These are phyloP conservation scores for Termitomyces sp. DNA, from an alignment of 768 basidiomycete genomes.

Conservation along the genomic window DNA sequence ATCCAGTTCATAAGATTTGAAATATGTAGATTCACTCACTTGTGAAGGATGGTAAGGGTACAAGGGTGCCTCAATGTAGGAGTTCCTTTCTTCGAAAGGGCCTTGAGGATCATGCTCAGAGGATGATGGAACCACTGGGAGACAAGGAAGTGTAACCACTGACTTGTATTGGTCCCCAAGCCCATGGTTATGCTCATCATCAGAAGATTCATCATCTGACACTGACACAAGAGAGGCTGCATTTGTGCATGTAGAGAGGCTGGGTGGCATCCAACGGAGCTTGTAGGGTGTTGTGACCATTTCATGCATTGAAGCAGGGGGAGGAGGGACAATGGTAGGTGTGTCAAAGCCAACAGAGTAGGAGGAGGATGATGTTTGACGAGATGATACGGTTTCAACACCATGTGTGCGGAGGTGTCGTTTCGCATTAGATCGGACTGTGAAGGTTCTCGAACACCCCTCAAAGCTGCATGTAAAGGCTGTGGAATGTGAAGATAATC, in stretches of 20 bases:
- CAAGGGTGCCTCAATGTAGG: constrained; percentile 21
- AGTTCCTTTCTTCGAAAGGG: constrained; percentile 29
- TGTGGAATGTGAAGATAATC: constrained; percentile 13
- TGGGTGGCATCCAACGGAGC: constrained; percentile 41
- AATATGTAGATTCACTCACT: constrained; percentile 15
- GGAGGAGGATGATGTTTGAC: constrained; percentile 10
- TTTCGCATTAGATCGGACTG: constrained; percentile 79
- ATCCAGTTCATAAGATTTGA: not conserved
- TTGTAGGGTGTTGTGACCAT: constrained; percentile 20
- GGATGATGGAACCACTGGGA: constrained; percentile 22
- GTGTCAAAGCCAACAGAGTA: constrained; percentile 37
- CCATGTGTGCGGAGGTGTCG: constrained; percentile 78
- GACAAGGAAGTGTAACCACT: constrained; percentile 23
- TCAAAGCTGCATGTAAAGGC: constrained; percentile 54
- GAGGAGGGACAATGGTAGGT: constrained; percentile 29
- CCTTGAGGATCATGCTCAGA: constrained; percentile 12
- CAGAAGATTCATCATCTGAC: constrained; percentile 22
- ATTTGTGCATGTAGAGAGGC: constrained; percentile 27
- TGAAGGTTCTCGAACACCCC: constrained; percentile 64
- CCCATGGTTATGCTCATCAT: constrained; percentile 13
- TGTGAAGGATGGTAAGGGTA: constrained; percentile 30
- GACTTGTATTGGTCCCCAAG: constrained; percentile 13
- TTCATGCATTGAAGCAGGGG: constrained; percentile 8
- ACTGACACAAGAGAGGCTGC: constrained; percentile 19
- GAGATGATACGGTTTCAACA: constrained; percentile 26